Conservation (phyloP, 805 yeast species). For the Monosporozyma yasuniensis region DNA sequence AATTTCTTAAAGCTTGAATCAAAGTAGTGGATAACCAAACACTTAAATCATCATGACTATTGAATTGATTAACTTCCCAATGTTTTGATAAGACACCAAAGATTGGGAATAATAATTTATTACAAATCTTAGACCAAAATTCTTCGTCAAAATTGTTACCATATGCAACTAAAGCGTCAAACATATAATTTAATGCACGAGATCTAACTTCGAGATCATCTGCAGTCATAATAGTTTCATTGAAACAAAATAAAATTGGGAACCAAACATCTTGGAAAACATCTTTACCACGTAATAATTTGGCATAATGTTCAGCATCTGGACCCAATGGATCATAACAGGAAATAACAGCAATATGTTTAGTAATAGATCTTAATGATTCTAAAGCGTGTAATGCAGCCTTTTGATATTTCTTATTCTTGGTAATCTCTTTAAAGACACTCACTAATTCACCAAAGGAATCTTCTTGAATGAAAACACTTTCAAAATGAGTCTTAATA, state of each 20-base stretch:
- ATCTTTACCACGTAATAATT: slow-evolving; percentile 31
- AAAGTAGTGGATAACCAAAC: slow-evolving; percentile 96
- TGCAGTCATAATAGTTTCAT: slow-evolving; percentile 85
- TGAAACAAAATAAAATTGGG: slow-evolving; percentile 77
- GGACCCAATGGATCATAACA: slow-evolving; percentile 17
- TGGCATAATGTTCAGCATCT: slow-evolving; percentile 13
- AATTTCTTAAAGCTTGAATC: slow-evolving; percentile 86
- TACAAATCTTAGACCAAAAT: slow-evolving; percentile 79
- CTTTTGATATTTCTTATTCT: slow-evolving; percentile 75
- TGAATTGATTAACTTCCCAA: slow-evolving; percentile 61
- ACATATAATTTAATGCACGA: slow-evolving; percentile 71
- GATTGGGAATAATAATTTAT: slow-evolving; percentile 77
- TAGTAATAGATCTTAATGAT: slow-evolving; percentile 53
- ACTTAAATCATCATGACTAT: slow-evolving; percentile 73
- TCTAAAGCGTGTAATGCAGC: slow-evolving; percentile 74
- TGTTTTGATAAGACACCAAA: slow-evolving; percentile 69
- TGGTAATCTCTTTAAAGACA: slow-evolving; percentile 73
- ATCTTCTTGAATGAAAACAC: slow-evolving; percentile 62
- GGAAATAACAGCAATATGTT: slow-evolving; percentile 44
- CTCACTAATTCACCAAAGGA: slow-evolving; percentile 51
- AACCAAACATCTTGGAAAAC: slow-evolving; percentile 61
- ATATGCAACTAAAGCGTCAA: slow-evolving; percentile 68
- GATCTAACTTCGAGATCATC: slow-evolving; percentile 92
- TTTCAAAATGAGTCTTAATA: slow-evolving; percentile 50
- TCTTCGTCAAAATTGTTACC: slow-evolving; percentile 67